Base-by-base conservation (phyloP, 306 rosid species). In the Quercus alba region DNA sequence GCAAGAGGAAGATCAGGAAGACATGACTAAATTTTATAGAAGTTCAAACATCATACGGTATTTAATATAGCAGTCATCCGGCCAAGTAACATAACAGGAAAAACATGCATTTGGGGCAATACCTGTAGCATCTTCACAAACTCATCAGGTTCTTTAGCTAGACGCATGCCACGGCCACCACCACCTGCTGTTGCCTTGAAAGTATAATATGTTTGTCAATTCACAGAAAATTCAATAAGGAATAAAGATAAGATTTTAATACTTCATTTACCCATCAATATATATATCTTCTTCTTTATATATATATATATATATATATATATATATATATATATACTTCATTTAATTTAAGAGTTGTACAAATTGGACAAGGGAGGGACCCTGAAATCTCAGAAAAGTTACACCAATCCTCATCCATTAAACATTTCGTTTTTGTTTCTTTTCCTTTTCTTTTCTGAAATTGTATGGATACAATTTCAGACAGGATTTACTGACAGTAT, bases 161-260 rank as follows among this genome's bases (percentile, higher is more conserved):
- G 99, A 71, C 98, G 93, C 99, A 93, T 95, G 75, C 98, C 98
- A 76, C 99, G 98, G 70, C 99, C 99, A 82, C 99, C 98, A 58
- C 99, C 99, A 75, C 99, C 99, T 17, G 98, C 99, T 69, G 98
- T 95, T 84, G 99, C 99, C 98, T 95, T 79, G 57, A 78, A 82
- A 87, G 74, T 41, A 81, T 23, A 80, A 80, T 35, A 84, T 23
- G 26, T 30, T 78, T 79, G 77, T 85, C 85, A 90, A 84, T 73
- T 76, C 56, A 78, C 84, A 81, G 28, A 30, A 81, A 81, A 64
- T 46, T 67, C 26, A 67, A 19, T 8, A 19, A 8, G 52, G 81
- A 77, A 80, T 12, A 77, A 68, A 79, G 4, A 71, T 14, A 61
- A 38, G 19, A 54, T 2, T 54, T 19, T n/a, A 14, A 77, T 20